A percentile compares a stretch with the other conserved stretches of the same genome.
These are phyloP conservation scores for Centaurea solstitialis DNA, from an alignment of 129 eudicot species.

Conservation along the genomic window DNA sequence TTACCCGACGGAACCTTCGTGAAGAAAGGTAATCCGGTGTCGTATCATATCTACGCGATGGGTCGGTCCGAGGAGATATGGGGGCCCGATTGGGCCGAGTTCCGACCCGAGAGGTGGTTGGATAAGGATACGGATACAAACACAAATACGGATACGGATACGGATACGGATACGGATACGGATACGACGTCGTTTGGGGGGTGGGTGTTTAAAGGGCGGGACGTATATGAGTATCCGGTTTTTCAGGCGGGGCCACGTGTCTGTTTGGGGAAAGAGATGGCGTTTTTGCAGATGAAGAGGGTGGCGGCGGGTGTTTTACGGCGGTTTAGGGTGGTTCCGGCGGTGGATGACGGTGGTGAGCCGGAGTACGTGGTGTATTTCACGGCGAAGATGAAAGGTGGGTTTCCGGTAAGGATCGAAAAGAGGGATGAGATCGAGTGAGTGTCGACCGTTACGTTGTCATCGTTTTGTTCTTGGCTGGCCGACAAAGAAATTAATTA, in stretches of 20 bases:
- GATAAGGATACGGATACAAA: conserved; percentile 18
- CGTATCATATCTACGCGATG: conserved; percentile 64
- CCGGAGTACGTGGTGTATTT: conserved; percentile 42
- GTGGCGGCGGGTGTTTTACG: conserved; percentile 50
- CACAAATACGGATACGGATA: conserved; percentile 1
- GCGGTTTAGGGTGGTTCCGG: conserved; percentile 56
- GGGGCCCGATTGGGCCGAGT: conserved; percentile 64
- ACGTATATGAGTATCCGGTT: conserved; percentile 55
- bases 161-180: conserved; percentile 16
- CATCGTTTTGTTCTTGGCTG: no score
- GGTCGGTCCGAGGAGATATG: conserved; percentile 62
- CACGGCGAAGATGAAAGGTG: conserved; percentile 52
- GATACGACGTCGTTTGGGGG: conserved; percentile 11
- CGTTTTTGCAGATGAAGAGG: conserved; percentile 75
- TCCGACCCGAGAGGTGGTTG: conserved; percentile 70
- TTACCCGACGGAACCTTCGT: conserved; percentile 55
- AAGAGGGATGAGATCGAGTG: conserved; percentile 16
- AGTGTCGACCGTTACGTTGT: no score
- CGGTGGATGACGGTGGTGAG: conserved; percentile 29
- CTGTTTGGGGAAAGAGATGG: conserved; percentile 77
- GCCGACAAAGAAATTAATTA: no score
- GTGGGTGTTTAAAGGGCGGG: conserved; percentile 43
- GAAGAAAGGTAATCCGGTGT: conserved; percentile 47
- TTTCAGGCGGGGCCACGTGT: conserved; percentile 77
- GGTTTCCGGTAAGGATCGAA: conserved; percentile 50